Base-by-base conservation (phyloP, 495 filamentous ascomycete species). In the Clohesyomyces aquaticus region DNA sequence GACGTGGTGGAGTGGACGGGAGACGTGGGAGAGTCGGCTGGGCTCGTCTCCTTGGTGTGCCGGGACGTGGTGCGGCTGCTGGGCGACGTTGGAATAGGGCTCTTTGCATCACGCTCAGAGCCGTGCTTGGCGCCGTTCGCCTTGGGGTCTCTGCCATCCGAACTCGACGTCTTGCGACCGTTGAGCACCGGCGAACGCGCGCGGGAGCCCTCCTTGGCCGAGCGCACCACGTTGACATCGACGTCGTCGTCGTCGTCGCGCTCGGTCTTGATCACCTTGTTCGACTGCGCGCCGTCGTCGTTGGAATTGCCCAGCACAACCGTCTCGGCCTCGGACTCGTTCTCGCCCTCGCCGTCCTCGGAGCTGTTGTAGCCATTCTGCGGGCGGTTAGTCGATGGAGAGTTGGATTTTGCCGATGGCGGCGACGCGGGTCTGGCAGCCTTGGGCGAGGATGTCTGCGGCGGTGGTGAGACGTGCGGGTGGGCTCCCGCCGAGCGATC, bases 251-350 rank as follows among this genome's bases (percentile, higher is more conserved):
- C 67, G 55, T 69, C 67, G 57, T 38, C 46, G 43, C 62, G 61
- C 51, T 72, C 69, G n/a, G 23, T 55, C 59, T 69, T 72, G 57
- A 71, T 63, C 21, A 49, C 35, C 32, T 53, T 52, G 26, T 29
- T 63, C 47, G 62, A 27, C 21, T 35, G 28, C 18, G 23, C 45
- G 27, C 32, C 50, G 19, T 57, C 19, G 50, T 27, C 55, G 8
- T 32, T 55, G 8, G 54, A 43, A 56, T 59, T 61, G 4, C 27
- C 35, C 38, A 70, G 63, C 45, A 72, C 60, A 41, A 67, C 64
- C n/a, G 70, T 72, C 55, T 72, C 70, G n/a, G 67, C 67, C 47
- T 72, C 70, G 26, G 63, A 67, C 55, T 72, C 70, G 43, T 70
- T 64, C 53, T 29, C 19, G 26, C 38, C 62, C 32, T 67, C 19